phyloP scores from a whole-genome alignment of 2,329 filamentous ascomycete species.

The Trichoderma sp. region DNA sequence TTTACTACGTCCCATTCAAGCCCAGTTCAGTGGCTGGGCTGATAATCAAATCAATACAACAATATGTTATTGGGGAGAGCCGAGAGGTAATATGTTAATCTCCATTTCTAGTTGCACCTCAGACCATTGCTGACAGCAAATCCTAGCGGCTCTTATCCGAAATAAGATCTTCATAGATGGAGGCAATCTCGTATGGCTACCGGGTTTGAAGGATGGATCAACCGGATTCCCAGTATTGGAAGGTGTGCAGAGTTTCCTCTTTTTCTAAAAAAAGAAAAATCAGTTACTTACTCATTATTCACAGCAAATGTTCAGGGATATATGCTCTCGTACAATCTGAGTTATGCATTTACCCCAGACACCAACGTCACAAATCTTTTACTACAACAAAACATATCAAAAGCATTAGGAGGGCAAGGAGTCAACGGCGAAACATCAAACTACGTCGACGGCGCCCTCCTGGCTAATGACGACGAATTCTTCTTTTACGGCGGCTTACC shows the following conservation, averaged over 20 bases:
- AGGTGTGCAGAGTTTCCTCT: slow-evolving; percentile 36
- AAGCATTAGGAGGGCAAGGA: slow-evolving; percentile 48
- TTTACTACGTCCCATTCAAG: slow-evolving; percentile 26
- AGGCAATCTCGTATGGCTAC: slow-evolving; percentile 54
- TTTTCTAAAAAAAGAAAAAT: background rate
- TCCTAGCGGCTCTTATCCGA: slow-evolving; percentile 53
- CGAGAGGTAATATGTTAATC: slow-evolving; percentile 37
- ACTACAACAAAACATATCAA: slow-evolving; percentile 42
- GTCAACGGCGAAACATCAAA: slow-evolving; percentile 53
- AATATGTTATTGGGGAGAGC: slow-evolving; percentile 57
- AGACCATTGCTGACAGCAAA: slow-evolving; percentile 24
- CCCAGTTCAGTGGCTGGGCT: slow-evolving; percentile 50
- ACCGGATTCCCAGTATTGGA: slow-evolving; percentile 32
- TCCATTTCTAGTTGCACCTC: background rate
- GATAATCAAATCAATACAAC: slow-evolving; percentile 53
- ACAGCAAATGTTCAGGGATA: slow-evolving; percentile 52
- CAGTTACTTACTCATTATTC: background rate
- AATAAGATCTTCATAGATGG: slow-evolving; percentile 67
- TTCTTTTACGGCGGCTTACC: slow-evolving; percentile 62
- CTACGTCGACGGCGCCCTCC: slow-evolving; percentile 61
- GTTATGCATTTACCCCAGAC: slow-evolving; percentile 50
- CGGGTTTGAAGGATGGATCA: slow-evolving; percentile 47
- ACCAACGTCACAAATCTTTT: slow-evolving; percentile 56
- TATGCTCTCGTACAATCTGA: slow-evolving; percentile 59
- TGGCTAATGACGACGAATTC: slow-evolving; percentile 63